Percentiles rank a stretch among this genome's conserved stretches.
Conservation (phyloP, 805 yeast genomes). For the Kodamaea nitidulidarum region DNA sequence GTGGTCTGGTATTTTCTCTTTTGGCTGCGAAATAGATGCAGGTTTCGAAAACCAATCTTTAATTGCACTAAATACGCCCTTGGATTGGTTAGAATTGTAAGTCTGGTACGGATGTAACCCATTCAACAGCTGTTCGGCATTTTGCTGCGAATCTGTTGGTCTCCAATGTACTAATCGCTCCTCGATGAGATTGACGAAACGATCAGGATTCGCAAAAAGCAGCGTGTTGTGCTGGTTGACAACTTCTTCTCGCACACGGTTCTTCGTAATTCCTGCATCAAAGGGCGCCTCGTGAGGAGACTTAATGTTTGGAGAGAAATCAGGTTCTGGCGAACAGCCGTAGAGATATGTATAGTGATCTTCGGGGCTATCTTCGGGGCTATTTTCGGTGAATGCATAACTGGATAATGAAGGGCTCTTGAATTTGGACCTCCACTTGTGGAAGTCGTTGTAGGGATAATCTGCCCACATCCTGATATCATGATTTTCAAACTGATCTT, state of each 20-base stretch:
- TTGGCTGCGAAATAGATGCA: background rate
- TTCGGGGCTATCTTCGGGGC: background rate
- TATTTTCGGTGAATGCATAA: background rate
- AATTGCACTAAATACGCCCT: background rate
- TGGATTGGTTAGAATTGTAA: background rate
- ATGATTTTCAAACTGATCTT: background rate
- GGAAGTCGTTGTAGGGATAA: constrained; percentile 8
- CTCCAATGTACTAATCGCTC: constrained; percentile 30
- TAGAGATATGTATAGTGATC: constrained; percentile 1
- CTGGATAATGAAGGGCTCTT: constrained; percentile 8
- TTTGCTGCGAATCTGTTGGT: constrained; percentile 31
- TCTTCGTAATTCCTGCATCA: constrained; percentile 5
- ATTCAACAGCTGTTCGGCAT: constrained; percentile 19
- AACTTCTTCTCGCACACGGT: constrained; percentile 8
- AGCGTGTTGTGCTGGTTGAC: constrained; percentile 12
- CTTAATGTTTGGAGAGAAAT: constrained; percentile 8
- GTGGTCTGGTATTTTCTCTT: background rate
- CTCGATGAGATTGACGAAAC: constrained; percentile 27
- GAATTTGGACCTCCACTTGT: constrained; percentile 8
- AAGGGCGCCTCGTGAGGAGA: constrained; percentile 23
- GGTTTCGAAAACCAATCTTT: constrained; percentile 6
- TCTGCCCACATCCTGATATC: constrained; percentile 1
- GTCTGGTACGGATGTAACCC: constrained; percentile 32
- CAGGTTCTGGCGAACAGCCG: constrained; percentile 10
- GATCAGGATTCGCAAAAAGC: constrained; percentile 12